These are phyloP conservation scores for Sisymbrium altissimum DNA, from an alignment of 345 rosid species.

Conservation along the genomic window DNA sequence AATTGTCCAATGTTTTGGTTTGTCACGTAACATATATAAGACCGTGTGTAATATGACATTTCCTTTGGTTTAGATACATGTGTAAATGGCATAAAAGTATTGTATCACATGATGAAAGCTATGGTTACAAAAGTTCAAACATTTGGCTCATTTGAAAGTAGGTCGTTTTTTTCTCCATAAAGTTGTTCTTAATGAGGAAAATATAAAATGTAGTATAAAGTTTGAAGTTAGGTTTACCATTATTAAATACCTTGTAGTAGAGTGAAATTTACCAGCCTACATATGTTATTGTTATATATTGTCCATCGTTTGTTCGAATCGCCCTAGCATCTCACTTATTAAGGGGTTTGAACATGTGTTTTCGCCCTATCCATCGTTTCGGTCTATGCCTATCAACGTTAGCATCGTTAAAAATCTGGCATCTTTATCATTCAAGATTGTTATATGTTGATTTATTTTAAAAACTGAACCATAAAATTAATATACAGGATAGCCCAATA, in stretches of 20 bases:
- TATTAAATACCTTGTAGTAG: slow-evolving; percentile 9
- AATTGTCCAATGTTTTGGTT: slow-evolving; percentile 9
- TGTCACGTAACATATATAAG: slow-evolving; percentile 23
- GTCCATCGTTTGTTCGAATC: slow-evolving; percentile 1
- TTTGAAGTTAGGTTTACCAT: slow-evolving; percentile 33
- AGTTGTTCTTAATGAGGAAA: slow-evolving; percentile 12
- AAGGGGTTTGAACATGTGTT: background rate
- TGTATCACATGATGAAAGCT: slow-evolving; percentile 29
- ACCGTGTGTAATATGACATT: slow-evolving; percentile 9
- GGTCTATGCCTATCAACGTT: background rate
- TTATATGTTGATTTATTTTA: slow-evolving; percentile 9
- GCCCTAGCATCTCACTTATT: background rate
- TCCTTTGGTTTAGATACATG: slow-evolving; percentile 7
- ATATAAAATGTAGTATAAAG: background rate
- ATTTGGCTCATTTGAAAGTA: slow-evolving; percentile 21
- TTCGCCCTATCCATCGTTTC: background rate
- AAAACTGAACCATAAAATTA: slow-evolving; percentile 4
- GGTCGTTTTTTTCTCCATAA: slow-evolving; percentile 21
- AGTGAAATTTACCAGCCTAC: slow-evolving; percentile 29
- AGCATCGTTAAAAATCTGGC: slow-evolving; percentile 15
- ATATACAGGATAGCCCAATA: background rate
- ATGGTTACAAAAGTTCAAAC: slow-evolving; percentile 25
- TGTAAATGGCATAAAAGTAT: slow-evolving; percentile 10
- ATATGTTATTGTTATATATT: background rate
- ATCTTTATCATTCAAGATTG: slow-evolving; percentile 3